Percentiles rank a stretch among this genome's conserved stretches.
These are phyloP conservation scores for Acer campestre DNA, from an alignment of 345 rosid genomes.

Conservation along the genomic window DNA sequence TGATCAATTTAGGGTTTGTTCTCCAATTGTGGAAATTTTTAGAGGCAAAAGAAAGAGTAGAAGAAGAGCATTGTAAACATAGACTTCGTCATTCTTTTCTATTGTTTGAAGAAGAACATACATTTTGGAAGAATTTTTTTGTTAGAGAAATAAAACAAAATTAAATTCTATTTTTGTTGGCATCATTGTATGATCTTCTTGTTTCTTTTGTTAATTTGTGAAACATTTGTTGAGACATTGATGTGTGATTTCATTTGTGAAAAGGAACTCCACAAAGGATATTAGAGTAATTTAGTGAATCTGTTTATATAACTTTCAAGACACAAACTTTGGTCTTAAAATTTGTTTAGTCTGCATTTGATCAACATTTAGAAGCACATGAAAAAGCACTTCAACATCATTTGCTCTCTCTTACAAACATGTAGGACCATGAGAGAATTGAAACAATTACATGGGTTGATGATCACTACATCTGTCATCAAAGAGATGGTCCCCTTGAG, in stretches of 20 bases:
- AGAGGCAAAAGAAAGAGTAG: slow-evolving; percentile 34
- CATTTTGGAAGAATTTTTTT: not conserved
- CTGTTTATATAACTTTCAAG: not conserved
- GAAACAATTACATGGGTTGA: slow-evolving; percentile 35
- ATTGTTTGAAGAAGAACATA: not conserved
- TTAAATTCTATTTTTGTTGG: not conserved
- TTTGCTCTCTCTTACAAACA: slow-evolving; percentile 30
- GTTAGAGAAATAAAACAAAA: not conserved
- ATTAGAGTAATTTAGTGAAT: not conserved
- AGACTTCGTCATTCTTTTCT: not conserved
- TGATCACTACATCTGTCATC: slow-evolving; percentile 37
- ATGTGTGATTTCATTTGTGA: not conserved
- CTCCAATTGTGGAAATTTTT: slow-evolving; percentile 25
- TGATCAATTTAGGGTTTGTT: slow-evolving; percentile 24
- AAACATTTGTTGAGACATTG: not conserved
- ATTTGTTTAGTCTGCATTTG: not conserved
- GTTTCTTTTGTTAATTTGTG: not conserved
- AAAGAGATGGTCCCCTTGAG: slow-evolving; percentile 37
- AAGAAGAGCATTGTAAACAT: slow-evolving; percentile 22
- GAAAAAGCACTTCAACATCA: slow-evolving; percentile 30
- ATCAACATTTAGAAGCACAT: slow-evolving; percentile 1
- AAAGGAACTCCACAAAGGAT: not conserved
- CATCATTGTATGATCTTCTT: not conserved
- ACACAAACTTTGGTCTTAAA: not conserved
- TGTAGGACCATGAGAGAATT: slow-evolving; percentile 34